Evolutionary conservation across 2,329 filamentous ascomycete genomes (phyloP), one percentile per base, ranked within the genome.

Genomic region (Parastagonospora avenae): DNA sequence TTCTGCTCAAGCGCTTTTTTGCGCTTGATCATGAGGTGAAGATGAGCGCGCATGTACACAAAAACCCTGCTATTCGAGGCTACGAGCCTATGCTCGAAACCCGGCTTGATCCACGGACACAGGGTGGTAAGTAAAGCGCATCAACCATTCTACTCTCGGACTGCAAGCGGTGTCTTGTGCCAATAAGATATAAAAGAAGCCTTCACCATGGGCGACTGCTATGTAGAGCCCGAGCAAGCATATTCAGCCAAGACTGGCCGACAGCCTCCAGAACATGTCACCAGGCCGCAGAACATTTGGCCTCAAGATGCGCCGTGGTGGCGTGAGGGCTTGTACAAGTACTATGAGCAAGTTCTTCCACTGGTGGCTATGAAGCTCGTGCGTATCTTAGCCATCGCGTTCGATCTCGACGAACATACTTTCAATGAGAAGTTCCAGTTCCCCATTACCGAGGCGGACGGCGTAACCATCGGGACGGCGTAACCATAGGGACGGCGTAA

Each of bases 181-280:
- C 14, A 11, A 38, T 5, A 24, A 38, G 36, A 38, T 15, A 7
- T 38, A 3, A 38, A 37, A 37, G 35, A 37, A 37, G 35, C 35
- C n/a, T 37, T 37, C 35, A 37, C 35, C n/a, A 37, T 37, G 35
- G 35, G 35, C 35, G 35, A 37, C 35, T 37, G 35, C 35, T 37
- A 37, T 16, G 8, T 37, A 15, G 35, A 37, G 14, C 35, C 35
- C 35, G 35, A 37, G 19, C 35, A 37, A 19, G 35, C 35, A 37
- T 37, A 37, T 14, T 4, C 35, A 37, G 12, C 9, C 11, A 37
- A 37, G 16, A 37, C 35, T 16, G 35, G 14, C 35, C 35, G 11
- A 37, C n/a, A 37, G 11, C n/a, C 35, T 8, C 35, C 35, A 16
- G 4, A 8, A 11, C n/a, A 37, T 14, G 35, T 37, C 2, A 37